A percentile compares a stretch with the other conserved stretches of the same genome.
phyloP scores from a whole-genome alignment of 345 rosid species.

The Lepidium africanum region DNA sequence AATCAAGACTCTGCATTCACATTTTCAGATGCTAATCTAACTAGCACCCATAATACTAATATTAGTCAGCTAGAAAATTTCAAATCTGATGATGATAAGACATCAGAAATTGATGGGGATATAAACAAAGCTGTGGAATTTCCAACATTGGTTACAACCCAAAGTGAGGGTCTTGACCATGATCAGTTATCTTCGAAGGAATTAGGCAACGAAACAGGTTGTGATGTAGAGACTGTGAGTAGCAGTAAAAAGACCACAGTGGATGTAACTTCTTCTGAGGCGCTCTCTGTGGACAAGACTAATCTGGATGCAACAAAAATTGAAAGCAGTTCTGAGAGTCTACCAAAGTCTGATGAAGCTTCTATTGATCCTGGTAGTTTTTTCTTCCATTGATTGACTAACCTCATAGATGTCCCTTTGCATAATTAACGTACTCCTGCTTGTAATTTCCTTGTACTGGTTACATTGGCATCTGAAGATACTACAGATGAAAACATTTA shows the following conservation, averaged over 20 bases:
- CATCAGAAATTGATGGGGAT: conserved; percentile 13
- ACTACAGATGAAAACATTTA: conserved; percentile 25
- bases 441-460: conserved; percentile 23
- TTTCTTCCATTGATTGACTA: conserved; percentile 15
- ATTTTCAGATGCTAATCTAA: conserved; percentile 33
- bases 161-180: conserved; percentile 26
- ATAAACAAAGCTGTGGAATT: conserved; percentile 25
- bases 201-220: conserved; percentile 17
- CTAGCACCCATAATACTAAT: conserved; percentile 17
- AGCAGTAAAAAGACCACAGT: conserved; percentile 16
- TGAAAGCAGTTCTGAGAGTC: conserved; percentile 19
- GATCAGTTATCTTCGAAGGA: conserved; percentile 30
- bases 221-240: conserved; percentile 25
- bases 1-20: conserved; percentile 26
- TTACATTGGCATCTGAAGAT: not conserved
- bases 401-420: conserved; percentile 6
- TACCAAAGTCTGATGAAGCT: conserved; percentile 20
- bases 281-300: conserved; percentile 16
- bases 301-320: conserved; percentile 21
- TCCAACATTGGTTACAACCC: conserved; percentile 20
- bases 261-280: conserved; percentile 19
- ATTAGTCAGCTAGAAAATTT: conserved; percentile 28
- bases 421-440: conserved; percentile 19
- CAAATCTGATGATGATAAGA: conserved; percentile 25
- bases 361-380: conserved; percentile 28